Evolutionary conservation across 768 basidiomycete species (phyloP).

Genomic region (Xerocomus brunneocitrinus): DNA sequence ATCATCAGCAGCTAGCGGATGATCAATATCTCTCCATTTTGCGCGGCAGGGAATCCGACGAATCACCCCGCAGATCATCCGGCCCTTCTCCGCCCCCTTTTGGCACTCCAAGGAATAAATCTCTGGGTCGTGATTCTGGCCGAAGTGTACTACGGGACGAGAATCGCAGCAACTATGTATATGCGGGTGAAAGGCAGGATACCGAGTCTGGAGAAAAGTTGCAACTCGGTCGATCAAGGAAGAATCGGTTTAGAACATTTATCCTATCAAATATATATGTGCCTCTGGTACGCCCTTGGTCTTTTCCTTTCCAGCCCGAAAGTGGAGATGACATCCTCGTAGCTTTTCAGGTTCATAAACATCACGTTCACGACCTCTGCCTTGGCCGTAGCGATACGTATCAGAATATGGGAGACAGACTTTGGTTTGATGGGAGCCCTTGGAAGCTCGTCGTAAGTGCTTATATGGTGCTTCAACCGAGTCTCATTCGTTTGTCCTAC

Average conservation of each 20-base stretch:
- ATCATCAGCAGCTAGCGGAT: conserved; percentile 3
- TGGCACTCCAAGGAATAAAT: conserved; percentile 51
- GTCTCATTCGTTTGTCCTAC: background rate
- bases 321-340: conserved; percentile 10
- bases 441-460: conserved; percentile 74
- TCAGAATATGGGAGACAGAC: conserved; percentile 54
- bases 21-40: conserved; percentile 12
- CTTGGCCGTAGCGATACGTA: conserved; percentile 73
- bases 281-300: conserved; percentile 54
- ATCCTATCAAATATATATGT: conserved; percentile 73
- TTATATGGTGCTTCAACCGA: background rate
- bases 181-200: conserved; percentile 16
- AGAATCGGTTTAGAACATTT: conserved; percentile 56
- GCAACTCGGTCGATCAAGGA: conserved; percentile 29
- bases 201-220: conserved; percentile 29
- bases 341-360: conserved; percentile 85
- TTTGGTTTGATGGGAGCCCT: conserved; percentile 60
- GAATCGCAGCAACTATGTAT: conserved; percentile 13
- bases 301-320: background rate
- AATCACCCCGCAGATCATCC: conserved; percentile 23
- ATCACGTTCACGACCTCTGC: conserved; percentile 77
- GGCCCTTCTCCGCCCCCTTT: conserved; percentile 33
- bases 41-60: conserved; percentile 19
- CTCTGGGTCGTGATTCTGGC: conserved; percentile 59
- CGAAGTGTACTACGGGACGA: conserved; percentile 9